Base-by-base conservation (phyloP, 805 yeast species). In the Nakazawaea laoshanensis region DNA sequence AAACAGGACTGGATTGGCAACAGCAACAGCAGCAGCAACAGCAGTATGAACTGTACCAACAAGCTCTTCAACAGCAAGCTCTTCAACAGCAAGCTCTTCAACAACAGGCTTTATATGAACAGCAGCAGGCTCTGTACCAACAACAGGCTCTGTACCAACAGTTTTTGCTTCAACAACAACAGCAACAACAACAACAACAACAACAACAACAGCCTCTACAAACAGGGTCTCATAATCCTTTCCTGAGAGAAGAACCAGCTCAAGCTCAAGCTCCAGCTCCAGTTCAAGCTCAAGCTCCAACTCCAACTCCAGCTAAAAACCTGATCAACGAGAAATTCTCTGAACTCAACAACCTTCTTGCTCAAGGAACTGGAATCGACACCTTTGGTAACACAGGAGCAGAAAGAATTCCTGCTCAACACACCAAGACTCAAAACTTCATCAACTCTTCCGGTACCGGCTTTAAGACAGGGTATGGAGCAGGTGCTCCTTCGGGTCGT, bases 371-470 rank as follows among this genome's bases (percentile, higher is more conserved):
- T 0, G 96, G 95, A 20, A 65, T 86, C 37, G 98, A 88, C 59
- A 88, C 96, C 0, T 92, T 84, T 55, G 95, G 95, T 52, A 86
- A 85, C 55, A 76, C 81, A 12, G 95, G 95, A 35, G 78, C 74
- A 14, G 55, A 75, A 6, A 77, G 96, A 60, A 72, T 89, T 35
- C 95, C 97, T 3, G 94, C 94, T 29, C 96, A 89, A 50, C 89
- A 83, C 53, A 89, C 96, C 2, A 74, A 71, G 43, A 77, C 92
- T 2, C 77, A 79, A 4, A 77, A 74, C 12, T 87, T 88, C 52
- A 69, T 89, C 46, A 86, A 83, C 56, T 83, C 95, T 16, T 78
- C 83, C 40, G 96, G 96, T 47, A 83, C 89, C 5, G 95, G 95
- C 21, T 72, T 63, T 47, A 74, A 61, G 45, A 80, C 74, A 44